These are phyloP conservation scores for Pyrenopolyporus hunteri DNA, from an alignment of 495 filamentous ascomycete species.

Conservation along the genomic window DNA sequence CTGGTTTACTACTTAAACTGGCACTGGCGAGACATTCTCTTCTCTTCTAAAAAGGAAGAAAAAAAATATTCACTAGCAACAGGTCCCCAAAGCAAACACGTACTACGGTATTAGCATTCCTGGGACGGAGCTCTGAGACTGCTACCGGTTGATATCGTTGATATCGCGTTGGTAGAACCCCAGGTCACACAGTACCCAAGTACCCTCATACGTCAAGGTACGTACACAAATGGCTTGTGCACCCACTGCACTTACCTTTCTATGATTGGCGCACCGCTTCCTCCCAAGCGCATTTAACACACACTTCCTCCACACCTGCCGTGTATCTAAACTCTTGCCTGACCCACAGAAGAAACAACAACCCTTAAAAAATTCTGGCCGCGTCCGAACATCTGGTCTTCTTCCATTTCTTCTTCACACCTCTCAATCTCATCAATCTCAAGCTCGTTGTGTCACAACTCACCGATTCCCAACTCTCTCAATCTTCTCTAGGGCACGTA, in stretches of 20 bases:
- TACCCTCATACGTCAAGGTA: slow-evolving; percentile 7
- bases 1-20: too few relatives aligned
- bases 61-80: background rate
- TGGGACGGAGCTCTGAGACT: slow-evolving; percentile 8
- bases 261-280: slow-evolving; percentile 19
- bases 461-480: slow-evolving; percentile 45
- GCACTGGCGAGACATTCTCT: too few relatives aligned
- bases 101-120: background rate
- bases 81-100: background rate
- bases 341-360: slow-evolving; percentile 56
- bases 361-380: slow-evolving; percentile 56
- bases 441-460: slow-evolving; percentile 49
- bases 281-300: slow-evolving; percentile 22
- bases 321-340: slow-evolving; percentile 25
- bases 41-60: too few relatives aligned
- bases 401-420: slow-evolving; percentile 54
- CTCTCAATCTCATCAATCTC: slow-evolving; percentile 52
- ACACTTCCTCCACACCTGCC: slow-evolving; percentile 39
- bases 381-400: slow-evolving; percentile 45
- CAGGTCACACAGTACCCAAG: background rate
- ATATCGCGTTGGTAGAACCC: background rate
- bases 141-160: background rate
- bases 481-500: slow-evolving; percentile 82
- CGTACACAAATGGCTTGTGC: background rate
- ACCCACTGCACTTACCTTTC: background rate